Evolutionary conservation across 768 basidiomycete species (phyloP).

Genomic region (Gymnopilus junonius): DNA sequence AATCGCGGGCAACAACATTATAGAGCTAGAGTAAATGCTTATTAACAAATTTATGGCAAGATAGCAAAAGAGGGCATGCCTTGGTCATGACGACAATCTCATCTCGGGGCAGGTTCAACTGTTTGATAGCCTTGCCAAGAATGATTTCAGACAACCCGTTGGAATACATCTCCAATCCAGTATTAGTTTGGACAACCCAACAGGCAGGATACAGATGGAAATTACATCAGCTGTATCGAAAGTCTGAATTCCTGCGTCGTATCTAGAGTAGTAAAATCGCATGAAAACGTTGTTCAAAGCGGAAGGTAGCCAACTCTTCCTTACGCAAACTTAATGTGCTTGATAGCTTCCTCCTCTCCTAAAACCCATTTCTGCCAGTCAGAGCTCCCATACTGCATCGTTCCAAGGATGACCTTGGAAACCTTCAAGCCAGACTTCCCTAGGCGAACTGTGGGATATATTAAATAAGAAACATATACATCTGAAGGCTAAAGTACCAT

Average conservation of each 20-base stretch:
- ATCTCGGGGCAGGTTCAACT: constrained; percentile 66
- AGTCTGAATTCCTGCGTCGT: constrained; percentile 66
- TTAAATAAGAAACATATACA: neutral
- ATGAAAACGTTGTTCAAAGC: neutral
- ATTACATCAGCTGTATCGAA: constrained; percentile 61
- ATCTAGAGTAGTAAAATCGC: constrained; percentile 37
- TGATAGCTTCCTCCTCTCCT: constrained; percentile 50
- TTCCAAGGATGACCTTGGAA: constrained; percentile 67
- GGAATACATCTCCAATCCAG: constrained; percentile 55
- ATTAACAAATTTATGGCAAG: neutral
- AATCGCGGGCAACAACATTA: constrained; percentile 34
- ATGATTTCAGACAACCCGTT: constrained; percentile 70
- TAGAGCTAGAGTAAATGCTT: constrained; percentile 37
- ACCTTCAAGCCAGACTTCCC: constrained; percentile 64
- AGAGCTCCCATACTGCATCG: constrained; percentile 59
- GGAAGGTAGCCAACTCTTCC: constrained; percentile 7
- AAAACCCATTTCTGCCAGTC: constrained; percentile 56
- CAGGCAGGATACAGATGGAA: neutral
- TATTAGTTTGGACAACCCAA: neutral
- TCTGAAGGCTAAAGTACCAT: constrained; percentile 11
- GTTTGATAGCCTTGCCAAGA: constrained; percentile 73
- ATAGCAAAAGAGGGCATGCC: constrained; percentile 31
- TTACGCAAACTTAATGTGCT: constrained; percentile 57
- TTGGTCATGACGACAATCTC: constrained; percentile 84
- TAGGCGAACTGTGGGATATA: constrained; percentile 40